phyloP scores from a whole-genome alignment of 2,329 filamentous ascomycete species.

The Exophiala sp. region DNA sequence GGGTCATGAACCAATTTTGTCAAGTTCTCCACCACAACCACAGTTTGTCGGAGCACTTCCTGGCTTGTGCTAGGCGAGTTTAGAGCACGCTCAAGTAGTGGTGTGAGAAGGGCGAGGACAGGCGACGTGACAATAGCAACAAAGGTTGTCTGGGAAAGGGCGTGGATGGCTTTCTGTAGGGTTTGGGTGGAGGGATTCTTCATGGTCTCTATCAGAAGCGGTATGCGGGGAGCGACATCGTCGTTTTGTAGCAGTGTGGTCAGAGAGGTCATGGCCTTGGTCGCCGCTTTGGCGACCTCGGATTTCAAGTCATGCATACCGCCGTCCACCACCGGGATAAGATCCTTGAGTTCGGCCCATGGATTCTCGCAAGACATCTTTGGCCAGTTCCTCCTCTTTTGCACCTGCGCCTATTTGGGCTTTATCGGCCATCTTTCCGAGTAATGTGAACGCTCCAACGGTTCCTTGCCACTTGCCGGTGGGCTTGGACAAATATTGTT shows the following conservation, averaged over 20 bases:
- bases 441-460: conserved; percentile 73
- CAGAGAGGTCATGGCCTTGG: conserved; percentile 84
- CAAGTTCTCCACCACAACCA: conserved; percentile 94
- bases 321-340: conserved; percentile 85
- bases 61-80: conserved; percentile 87
- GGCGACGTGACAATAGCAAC: conserved; percentile 94
- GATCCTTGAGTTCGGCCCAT: conserved; percentile 83
- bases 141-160: conserved; percentile 95
- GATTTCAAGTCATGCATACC: conserved; percentile 96
- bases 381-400: conserved; percentile 76
- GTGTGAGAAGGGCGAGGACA: conserved; percentile 87
- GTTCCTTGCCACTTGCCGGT: conserved; percentile 97
- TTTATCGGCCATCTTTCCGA: conserved; percentile 93
- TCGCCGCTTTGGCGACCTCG: conserved; percentile 78
- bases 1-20: conserved; percentile 97
- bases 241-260: conserved; percentile 91
- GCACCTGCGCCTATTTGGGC: conserved; percentile 78
- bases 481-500: conserved; percentile 69
- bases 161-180: conserved; percentile 92
- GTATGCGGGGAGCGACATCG: conserved; percentile 87
- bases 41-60: conserved; percentile 90
- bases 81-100: conserved; percentile 85
- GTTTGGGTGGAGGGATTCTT: conserved; percentile 84
- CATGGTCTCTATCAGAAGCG: conserved; percentile 89
- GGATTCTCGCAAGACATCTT: conserved; percentile 81